These are phyloP conservation scores for Pseudocercospora fuligena DNA, from an alignment of 2,329 filamentous ascomycete genomes.

Conservation along the genomic window DNA sequence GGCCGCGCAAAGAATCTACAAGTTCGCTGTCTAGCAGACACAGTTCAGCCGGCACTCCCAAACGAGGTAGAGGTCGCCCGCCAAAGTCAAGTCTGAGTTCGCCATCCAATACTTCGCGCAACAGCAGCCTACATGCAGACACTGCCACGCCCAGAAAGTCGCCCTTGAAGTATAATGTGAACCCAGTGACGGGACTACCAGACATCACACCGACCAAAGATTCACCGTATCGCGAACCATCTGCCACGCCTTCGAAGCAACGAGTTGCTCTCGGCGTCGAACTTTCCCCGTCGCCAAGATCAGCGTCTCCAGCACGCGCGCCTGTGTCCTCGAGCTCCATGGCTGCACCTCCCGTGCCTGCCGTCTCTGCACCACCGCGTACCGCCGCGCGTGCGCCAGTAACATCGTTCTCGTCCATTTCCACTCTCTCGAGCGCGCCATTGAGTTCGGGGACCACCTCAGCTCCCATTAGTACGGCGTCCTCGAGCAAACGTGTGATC, in stretches of 20 bases:
- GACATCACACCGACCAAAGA: constrained; percentile 25
- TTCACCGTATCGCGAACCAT: constrained; percentile 20
- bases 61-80: constrained; percentile 6
- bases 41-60: constrained; percentile 12
- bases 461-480: constrained; percentile 24
- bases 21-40: constrained; percentile 12
- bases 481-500: constrained; percentile 58
- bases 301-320: not conserved
- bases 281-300: constrained; percentile 13
- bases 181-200: constrained; percentile 18
- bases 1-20: constrained; percentile 1
- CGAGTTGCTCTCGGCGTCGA: constrained; percentile 18
- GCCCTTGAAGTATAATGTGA: constrained; percentile 18
- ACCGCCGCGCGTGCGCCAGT: constrained; percentile 7
- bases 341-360: constrained; percentile 13
- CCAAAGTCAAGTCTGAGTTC: not conserved
- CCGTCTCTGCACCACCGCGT: constrained; percentile 13
- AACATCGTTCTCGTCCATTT: constrained; percentile 34
- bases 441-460: constrained; percentile 32
- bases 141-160: constrained; percentile 4
- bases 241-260: constrained; percentile 15
- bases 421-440: constrained; percentile 40
- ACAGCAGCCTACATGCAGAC: not conserved
- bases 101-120: not conserved
- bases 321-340: not conserved